Evolutionary conservation across 129 eudicot species (phyloP).

Genomic region (Helianthus tuberosus): DNA sequence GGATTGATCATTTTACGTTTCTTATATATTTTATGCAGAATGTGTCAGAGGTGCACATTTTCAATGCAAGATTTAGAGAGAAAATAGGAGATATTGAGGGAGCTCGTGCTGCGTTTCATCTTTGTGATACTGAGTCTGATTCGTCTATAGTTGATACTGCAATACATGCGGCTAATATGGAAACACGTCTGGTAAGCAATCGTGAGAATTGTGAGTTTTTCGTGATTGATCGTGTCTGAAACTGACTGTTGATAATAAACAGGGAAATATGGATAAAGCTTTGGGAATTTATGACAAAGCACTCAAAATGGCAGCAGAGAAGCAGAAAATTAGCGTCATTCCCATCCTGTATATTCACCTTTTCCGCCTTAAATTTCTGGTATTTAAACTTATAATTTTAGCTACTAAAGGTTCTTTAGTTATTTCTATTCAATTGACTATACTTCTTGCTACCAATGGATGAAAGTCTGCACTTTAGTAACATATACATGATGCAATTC

Average conservation of each 20-base stretch:
- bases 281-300: constrained; percentile 64
- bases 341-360: constrained; percentile 65
- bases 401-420: constrained; percentile 5
- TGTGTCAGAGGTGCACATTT: constrained; percentile 72
- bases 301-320: constrained; percentile 59
- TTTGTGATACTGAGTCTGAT: constrained; percentile 41
- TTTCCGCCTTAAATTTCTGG: constrained; percentile 72
- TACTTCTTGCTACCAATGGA: constrained; percentile 3
- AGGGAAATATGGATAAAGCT: constrained; percentile 84
- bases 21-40: constrained; percentile 46
- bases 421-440: constrained; percentile 3
- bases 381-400: constrained; percentile 28
- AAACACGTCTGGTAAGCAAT: constrained; percentile 70
- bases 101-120: constrained; percentile 74
- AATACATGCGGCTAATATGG: constrained; percentile 74
- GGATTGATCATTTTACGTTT: constrained; percentile 15
- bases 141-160: constrained; percentile 49
- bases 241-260: constrained; percentile 22
- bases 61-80: constrained; percentile 81
- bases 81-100: constrained; percentile 73
- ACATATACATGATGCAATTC: not conserved
- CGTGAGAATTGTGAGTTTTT: constrained; percentile 11
- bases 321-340: constrained; percentile 47
- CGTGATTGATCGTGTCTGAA: constrained; percentile 2
- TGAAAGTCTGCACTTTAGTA: not conserved